These are phyloP conservation scores for Fonsecaea pugnacius DNA, from an alignment of 2,329 filamentous ascomycete species.

Conservation along the genomic window DNA sequence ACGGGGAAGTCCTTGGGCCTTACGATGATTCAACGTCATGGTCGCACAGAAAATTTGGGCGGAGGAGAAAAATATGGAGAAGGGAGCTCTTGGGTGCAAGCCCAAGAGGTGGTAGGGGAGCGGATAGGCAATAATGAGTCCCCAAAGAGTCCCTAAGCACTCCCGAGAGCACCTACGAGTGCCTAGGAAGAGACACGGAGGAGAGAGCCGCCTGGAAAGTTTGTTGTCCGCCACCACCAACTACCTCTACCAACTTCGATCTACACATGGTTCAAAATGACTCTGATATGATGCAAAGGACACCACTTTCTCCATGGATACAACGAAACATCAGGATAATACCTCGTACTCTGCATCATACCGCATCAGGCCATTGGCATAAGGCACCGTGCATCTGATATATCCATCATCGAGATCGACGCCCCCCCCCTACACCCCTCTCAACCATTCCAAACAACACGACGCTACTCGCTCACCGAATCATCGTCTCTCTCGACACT, in stretches of 20 bases:
- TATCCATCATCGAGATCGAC: conserved; percentile 7
- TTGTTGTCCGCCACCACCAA: background rate
- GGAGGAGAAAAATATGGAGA: conserved; percentile 12
- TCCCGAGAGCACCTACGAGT: background rate
- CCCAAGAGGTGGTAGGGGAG: background rate
- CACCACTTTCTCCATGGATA: background rate
- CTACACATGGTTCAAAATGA: background rate
- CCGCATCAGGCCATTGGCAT: background rate
- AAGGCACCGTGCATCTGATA: conserved; percentile 3
- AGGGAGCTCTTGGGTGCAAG: conserved; percentile 5
- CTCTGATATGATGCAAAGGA: background rate
- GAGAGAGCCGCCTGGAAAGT: conserved; percentile 2
- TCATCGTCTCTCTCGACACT: conserved; percentile 24
- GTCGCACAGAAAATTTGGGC: conserved; percentile 14
- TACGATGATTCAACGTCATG: conserved; percentile 13
- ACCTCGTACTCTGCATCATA: background rate
- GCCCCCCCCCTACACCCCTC: conserved; percentile 3
- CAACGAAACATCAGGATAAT: background rate
- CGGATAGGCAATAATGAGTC: background rate
- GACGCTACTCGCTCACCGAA: conserved; percentile 28
- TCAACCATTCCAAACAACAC: conserved; percentile 6
- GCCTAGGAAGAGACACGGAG: background rate
- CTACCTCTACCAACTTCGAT: background rate
- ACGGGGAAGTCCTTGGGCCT: background rate
- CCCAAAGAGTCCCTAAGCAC: background rate